Conservation (phyloP, 2,329 filamentous ascomycete species). For the Raffaelea deltoideospora region DNA sequence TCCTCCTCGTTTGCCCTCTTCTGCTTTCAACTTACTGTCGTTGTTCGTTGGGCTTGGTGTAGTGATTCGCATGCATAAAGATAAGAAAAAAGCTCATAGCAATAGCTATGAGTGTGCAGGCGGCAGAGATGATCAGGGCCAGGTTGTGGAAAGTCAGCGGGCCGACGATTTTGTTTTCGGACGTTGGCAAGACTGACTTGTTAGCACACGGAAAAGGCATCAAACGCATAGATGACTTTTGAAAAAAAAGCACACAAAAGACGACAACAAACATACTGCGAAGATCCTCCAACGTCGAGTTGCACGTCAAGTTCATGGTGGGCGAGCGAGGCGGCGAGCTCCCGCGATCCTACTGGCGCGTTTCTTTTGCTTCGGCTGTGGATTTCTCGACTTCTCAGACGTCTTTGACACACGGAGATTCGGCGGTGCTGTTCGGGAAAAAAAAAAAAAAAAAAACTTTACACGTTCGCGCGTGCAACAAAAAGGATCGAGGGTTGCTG, state of each 20-base stretch:
- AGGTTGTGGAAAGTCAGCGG: slow-evolving; percentile 38
- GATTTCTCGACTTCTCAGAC: too few relatives aligned
- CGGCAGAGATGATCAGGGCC: slow-evolving; percentile 34
- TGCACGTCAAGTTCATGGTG: slow-evolving; percentile 24
- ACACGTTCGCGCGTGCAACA: too few relatives aligned
- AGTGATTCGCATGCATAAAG: slow-evolving; percentile 42
- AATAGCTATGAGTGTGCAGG: slow-evolving; percentile 33
- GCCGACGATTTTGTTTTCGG: slow-evolving; percentile 31
- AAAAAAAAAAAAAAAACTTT: too few relatives aligned
- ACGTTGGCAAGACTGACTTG: slow-evolving; percentile 23
- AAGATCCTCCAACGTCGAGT: slow-evolving; percentile 27
- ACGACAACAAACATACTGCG: slow-evolving; percentile 21
- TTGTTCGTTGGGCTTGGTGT: slow-evolving; percentile 45
- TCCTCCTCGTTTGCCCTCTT: neutral
- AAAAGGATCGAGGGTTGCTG: neutral
- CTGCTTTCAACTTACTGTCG: slow-evolving; percentile 40
- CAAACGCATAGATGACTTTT: neutral
- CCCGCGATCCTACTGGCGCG: too few relatives aligned
- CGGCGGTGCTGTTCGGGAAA: too few relatives aligned
- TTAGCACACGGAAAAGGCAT: slow-evolving; percentile 1
- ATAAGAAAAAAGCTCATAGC: slow-evolving; percentile 39
- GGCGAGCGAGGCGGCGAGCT: slow-evolving; percentile 1
- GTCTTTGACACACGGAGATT: too few relatives aligned
- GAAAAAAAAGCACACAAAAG: neutral
- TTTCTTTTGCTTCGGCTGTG: too few relatives aligned